Evolutionary conservation across 257 asterid species (phyloP), one percentile per base, ranked within the genome.

Genomic region (Apocynum venetum): DNA sequence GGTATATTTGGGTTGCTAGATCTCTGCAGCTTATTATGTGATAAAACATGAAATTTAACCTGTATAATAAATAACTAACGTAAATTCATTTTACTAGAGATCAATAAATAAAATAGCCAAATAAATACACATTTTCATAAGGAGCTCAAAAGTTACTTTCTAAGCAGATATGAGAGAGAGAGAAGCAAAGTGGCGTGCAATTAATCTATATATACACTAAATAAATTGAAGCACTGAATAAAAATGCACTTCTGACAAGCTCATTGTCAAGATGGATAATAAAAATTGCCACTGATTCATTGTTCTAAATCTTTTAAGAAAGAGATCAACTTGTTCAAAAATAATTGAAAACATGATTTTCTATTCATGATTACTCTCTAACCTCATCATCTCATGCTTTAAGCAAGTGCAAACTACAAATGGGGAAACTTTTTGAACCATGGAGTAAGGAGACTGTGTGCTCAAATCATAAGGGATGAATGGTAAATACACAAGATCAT

Each of bases 1-100:
- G 92, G 84, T 64, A 65, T 60, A 85, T 81, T 63, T 71, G 93
- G 86, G 74, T 76, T 81, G 83, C 80, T 47, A 77, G 85, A 83
- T 85, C 80, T 85, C 79, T 74, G 90, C 81, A 93, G 87, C 87
- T 77, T 91, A 83, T 88, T 92, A 78, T 89, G 89, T 36, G 98
- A 95, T 74, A 87, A 78, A 80, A 95, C 88, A 82, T 93, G 98
- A 86, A 95, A 91, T 82, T 86, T 93, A 81, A 95, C 92, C 98
- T 95, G 97, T 61, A 74, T 46, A 74, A 56, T 76, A 76, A 70
- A 70, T 7, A 57, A 41, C 6, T 7, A 57, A 31, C 8, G 56
- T 41, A 83, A 41, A 52, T 72, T 57, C 43, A 76, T 25, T 40
- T 38, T 8, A 63, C 49, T 61, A 12, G 71, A 53, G 69, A 52